Evolutionary conservation across 768 basidiomycete species (phyloP).

Genomic region (Boletus sensibilis): DNA sequence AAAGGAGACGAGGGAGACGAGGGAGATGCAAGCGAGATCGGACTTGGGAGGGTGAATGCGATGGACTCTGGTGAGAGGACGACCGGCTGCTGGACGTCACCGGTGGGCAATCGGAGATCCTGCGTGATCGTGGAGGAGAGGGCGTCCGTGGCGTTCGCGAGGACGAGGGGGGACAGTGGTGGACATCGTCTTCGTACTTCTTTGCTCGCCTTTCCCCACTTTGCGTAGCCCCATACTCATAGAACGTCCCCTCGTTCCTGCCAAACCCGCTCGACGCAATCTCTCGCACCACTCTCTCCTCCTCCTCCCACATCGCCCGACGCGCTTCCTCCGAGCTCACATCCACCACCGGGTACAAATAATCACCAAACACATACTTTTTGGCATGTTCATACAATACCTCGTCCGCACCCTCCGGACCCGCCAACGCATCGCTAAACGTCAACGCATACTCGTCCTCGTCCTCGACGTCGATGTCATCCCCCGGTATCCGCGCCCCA

Average conservation of each 20-base stretch:
- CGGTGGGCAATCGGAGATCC: constrained; percentile 6
- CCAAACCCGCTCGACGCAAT: constrained; percentile 13
- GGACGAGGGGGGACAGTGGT: background rate
- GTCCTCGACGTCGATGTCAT: constrained; percentile 36
- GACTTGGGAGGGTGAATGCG: background rate
- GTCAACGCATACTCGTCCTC: constrained; percentile 34
- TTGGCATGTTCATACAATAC: constrained; percentile 72
- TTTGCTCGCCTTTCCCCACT: constrained; percentile 6
- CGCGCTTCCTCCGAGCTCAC: constrained; percentile 59
- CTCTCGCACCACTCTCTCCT: constrained; percentile 31
- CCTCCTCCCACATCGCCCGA: constrained; percentile 29
- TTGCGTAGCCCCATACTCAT: constrained; percentile 31
- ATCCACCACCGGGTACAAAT: constrained; percentile 87
- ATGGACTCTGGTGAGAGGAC: constrained; percentile 9
- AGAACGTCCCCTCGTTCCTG: background rate
- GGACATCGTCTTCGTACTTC: constrained; percentile 9
- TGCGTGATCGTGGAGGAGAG: constrained; percentile 9
- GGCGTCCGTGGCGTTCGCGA: constrained; percentile 3
- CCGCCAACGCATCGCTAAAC: constrained; percentile 32
- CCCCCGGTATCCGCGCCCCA: constrained; percentile 13
- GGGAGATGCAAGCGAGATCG: constrained; percentile 12
- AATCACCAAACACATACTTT: constrained; percentile 85
- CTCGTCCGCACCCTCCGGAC: constrained; percentile 70
- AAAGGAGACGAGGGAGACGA: constrained; percentile 11
- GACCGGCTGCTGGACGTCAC: constrained; percentile 5